Conservation (phyloP, 768 basidiomycete species). For the Suillus discolor region DNA sequence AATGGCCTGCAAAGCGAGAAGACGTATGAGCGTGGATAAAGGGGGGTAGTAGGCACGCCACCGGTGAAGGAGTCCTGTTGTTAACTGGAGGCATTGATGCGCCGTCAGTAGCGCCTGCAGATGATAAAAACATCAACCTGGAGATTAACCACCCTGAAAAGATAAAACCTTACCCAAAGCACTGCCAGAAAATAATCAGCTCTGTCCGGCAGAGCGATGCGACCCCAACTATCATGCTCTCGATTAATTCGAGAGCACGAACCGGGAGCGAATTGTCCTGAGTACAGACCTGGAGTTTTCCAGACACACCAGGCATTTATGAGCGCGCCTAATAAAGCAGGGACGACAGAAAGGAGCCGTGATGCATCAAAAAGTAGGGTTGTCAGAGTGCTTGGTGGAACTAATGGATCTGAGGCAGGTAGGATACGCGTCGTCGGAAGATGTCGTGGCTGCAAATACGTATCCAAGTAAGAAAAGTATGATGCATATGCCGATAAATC, state of each 20-base stretch:
- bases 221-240: constrained; percentile 24
- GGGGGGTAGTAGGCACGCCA: constrained; percentile 93
- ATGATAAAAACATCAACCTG: not conserved
- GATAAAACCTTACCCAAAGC: constrained; percentile 60
- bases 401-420: constrained; percentile 48
- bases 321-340: constrained; percentile 66
- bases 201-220: constrained; percentile 47
- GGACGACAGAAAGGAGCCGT: constrained; percentile 71
- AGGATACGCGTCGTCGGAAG: constrained; percentile 71
- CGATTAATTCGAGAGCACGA: constrained; percentile 7
- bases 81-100: constrained; percentile 84
- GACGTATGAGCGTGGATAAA: constrained; percentile 84
- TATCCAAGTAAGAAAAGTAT: constrained; percentile 3
- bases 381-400: constrained; percentile 52
- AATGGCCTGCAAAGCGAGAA: constrained; percentile 91
- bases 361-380: constrained; percentile 71
- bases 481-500: constrained; percentile 12
- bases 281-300: constrained; percentile 39
- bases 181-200: constrained; percentile 69
- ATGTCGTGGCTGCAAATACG: constrained; percentile 50
- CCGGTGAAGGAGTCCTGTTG: constrained; percentile 85
- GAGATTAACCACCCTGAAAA: not conserved
- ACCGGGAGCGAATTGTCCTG: constrained; percentile 12
- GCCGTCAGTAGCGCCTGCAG: constrained; percentile 84
- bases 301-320: constrained; percentile 61